Percentiles rank a stretch among this genome's conserved stretches.
These are phyloP conservation scores for Paraphoma chrysanthemicola DNA, from an alignment of 2,329 filamentous ascomycete genomes.

Conservation along the genomic window DNA sequence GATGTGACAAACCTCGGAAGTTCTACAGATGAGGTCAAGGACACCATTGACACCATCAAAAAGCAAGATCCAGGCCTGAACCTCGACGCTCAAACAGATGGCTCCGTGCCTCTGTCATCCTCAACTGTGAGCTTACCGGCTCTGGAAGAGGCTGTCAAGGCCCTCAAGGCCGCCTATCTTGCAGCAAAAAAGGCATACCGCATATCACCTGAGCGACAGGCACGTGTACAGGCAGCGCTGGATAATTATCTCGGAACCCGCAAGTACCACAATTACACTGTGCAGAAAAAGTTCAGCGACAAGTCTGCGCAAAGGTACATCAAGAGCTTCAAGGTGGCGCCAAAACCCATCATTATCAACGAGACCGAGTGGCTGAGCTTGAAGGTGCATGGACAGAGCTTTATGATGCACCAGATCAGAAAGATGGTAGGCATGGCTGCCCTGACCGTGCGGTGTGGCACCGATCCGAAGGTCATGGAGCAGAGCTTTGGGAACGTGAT, in stretches of 20 bases:
- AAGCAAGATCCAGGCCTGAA: constrained; percentile 32
- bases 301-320: constrained; percentile 88
- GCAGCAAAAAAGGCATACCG: constrained; percentile 85
- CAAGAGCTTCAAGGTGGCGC: constrained; percentile 81
- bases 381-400: constrained; percentile 96
- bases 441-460: constrained; percentile 82
- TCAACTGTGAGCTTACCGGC: constrained; percentile 35
- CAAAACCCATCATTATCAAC: constrained; percentile 75
- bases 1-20: constrained; percentile 11
- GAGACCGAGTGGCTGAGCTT: constrained; percentile 95
- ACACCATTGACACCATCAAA: constrained; percentile 31
- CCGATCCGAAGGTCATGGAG: constrained; percentile 72
- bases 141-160: constrained; percentile 54
- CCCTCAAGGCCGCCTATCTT: constrained; percentile 81
- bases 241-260: constrained; percentile 79
- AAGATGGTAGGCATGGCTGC: constrained; percentile 98
- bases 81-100: constrained; percentile 39
- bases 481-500: constrained; percentile 75
- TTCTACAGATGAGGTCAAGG: constrained; percentile 26
- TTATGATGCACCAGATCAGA: constrained; percentile 99
- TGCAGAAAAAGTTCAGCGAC: constrained; percentile 83
- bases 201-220: constrained; percentile 73
- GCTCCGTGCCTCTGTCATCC: constrained; percentile 31
- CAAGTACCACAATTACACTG: constrained; percentile 98
- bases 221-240: constrained; percentile 77